A percentile compares a stretch with the other conserved stretches of the same genome.
These are phyloP conservation scores for Cenchrus purpureus DNA, from an alignment of 176 grass and related monocot genomes.

Conservation along the genomic window DNA sequence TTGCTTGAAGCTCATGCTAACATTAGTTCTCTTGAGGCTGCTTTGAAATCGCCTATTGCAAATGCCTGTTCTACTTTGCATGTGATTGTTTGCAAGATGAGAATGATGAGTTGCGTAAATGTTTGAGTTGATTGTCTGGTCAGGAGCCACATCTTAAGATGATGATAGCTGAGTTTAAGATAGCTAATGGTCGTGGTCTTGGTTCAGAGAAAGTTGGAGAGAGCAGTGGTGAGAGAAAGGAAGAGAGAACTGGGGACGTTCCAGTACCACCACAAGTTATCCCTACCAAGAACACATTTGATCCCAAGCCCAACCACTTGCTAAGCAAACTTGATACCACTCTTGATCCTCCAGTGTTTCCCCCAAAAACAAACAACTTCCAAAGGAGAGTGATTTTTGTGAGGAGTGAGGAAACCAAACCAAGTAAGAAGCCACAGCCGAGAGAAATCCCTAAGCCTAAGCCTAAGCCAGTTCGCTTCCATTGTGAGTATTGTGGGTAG, in stretches of 20 bases:
- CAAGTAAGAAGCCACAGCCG: background rate
- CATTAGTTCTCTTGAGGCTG: background rate
- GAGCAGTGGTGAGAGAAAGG: background rate
- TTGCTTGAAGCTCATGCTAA: background rate
- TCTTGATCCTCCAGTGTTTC: background rate
- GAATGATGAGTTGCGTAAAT: background rate
- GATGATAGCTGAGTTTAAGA: background rate
- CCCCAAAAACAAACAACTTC: background rate
- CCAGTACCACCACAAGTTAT: too few species aligned
- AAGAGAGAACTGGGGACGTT: too few species aligned
- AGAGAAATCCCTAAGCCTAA: background rate
- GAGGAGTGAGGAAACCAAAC: background rate
- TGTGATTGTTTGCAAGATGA: background rate
- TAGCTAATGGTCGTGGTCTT: background rate
- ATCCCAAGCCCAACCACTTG: background rate
- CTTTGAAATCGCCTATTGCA: too few species aligned
- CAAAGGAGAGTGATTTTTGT: background rate
- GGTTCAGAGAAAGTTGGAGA: background rate
- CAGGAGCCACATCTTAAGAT: background rate
- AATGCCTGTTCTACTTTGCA: background rate
- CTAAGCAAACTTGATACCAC: background rate
- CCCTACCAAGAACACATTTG: background rate
- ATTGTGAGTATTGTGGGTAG: background rate
- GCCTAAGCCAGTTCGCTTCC: background rate
- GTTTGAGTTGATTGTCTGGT: background rate